Evolutionary conservation across 371 early-diverging fungal species (phyloP), one percentile per base, ranked within the genome.

Genomic region (Catenaria anguillulae): DNA sequence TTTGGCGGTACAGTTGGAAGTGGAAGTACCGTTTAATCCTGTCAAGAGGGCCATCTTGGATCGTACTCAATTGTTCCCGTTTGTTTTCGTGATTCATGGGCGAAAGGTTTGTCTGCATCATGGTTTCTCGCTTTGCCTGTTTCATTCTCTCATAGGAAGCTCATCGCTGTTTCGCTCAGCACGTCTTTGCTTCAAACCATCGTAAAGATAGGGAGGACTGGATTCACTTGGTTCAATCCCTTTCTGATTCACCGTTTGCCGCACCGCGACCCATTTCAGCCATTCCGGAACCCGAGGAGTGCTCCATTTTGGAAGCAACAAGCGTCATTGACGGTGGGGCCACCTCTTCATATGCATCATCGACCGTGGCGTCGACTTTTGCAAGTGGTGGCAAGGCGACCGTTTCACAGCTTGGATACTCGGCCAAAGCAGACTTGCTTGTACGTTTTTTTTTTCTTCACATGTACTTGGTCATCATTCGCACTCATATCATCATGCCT

Each of bases 121-220:
- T 42, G 13, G 2, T 24, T 8, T 8, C n/a, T n/a, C n/a, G n/a
- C n/a, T n/a, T n/a, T n/a, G n/a, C n/a, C n/a, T n/a, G n/a, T n/a
- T n/a, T n/a, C n/a, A n/a, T n/a, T n/a, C n/a, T n/a, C n/a, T n/a
- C n/a, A n/a, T n/a, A n/a, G n/a, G n/a, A n/a, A n/a, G n/a, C n/a
- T n/a, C n/a, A n/a, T n/a, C n/a, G n/a, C n/a, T n/a, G n/a, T n/a
- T n/a, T n/a, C n/a, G n/a, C n/a, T 15, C 23, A 60, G 60, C 29
- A 33, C 34, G n/a, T 42, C 2, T 43, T 60, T 23, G 60, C 46
- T 6, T 19, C 60, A 15, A 6, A 10, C 1, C 33, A 19, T 17
- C 33, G 34, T 19, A 60, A 60, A 34, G 60, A 60, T 5, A 40
- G 60, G 19, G 60, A 60, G 8, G 60, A 60, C n/a, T 60, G 60